Base-by-base conservation (phyloP, 441 rosid genomes). In the Pelargonium myrrhifolium region DNA sequence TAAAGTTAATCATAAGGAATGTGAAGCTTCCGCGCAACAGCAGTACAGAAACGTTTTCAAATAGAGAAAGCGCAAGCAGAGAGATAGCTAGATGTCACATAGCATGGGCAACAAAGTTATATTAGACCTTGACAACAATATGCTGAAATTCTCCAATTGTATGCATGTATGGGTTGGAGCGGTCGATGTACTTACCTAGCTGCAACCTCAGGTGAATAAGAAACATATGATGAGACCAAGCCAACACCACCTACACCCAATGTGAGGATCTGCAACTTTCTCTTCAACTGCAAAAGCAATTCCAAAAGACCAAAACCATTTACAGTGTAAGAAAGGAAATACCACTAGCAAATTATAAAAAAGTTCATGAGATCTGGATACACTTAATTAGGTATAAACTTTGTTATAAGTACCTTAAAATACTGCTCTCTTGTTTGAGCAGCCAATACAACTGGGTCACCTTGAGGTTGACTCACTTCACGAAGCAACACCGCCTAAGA, bases 121-220 rank as follows among this genome's bases (percentile, higher is more conserved):
- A 35, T 7, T 35, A 10, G 51, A 45, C 51, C 15, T 45, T 45
- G 12, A 45, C 51, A 45, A n/a, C 17, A 10, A 12, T 45, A 45
- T 10, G 51, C 51, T 45, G 4, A 35, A 35, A 35, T 35, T 35
- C 6, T 35, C 51, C 3, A n/a, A 10, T 5, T 45, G 51, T 49
- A 8, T n/a, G 1, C 7, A 14, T 49, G 5, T 5, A 5, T 49
- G 56, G 56, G 18, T 49, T 49, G 8, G 20, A 17, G 15, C n/a
- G 56, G 56, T 1, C 18, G 56, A 66, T 62, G 65, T 14, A 66
- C 82, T 56, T 74, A 93, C 98, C 97, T 93, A 64, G 80, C 89
- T 26, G 97, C 84, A 66, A 87, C 82, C 84, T 87, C 97, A 22
- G 92, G 86, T 9, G 94, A 72, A 74, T 93, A 93, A 31, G 96